Base-by-base conservation (phyloP, 2,329 filamentous ascomycete genomes). In the Neofusicoccum sp. region DNA sequence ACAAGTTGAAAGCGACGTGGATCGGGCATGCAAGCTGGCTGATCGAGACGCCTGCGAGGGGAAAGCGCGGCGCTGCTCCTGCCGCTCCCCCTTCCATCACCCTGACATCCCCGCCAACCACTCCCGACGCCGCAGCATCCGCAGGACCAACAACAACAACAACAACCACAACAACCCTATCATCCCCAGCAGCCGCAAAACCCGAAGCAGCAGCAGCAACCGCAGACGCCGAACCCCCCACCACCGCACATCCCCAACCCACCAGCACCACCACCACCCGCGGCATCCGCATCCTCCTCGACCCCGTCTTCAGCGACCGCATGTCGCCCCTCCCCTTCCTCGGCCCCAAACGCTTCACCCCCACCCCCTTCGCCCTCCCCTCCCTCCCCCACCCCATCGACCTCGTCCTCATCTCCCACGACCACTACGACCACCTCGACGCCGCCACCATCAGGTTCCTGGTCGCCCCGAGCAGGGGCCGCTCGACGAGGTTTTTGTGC, bases 341-440 rank as follows among this genome's bases (percentile, higher is more conserved):
- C 0, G 84, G 83, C 0, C 84, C 84, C 0, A 80, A 82, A 56
- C 75, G 84, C 37, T 84, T 84, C 61, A 81, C 80, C 12, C 81
- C 79, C 3, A 75, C 81, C 3, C 84, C 84, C 0, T 85, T 83
- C 67, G 67, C 69, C 0, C 67, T 84, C 2, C 73, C 80, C 2
- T 81, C 84, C 16, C 68, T 85, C 2, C 83, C 84, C 0, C 76
- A 81, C 2, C 43, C 45, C 29, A 73, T 85, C 8, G 83, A 86
- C 62, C 69, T 81, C 2, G 76, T 86, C 3, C 73, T 79, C 63
- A 83, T 86, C 52, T 83, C 79, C 61, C 84, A 86, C 69, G 83
- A 85, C 66, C 84, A 86, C 67, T 85, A 84, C 66, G 83, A 86
- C 66, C 84, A 86, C 64, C 74, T 85, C 56, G 82, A 85, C 64